A percentile compares a stretch with the other conserved stretches of the same genome.
phyloP scores from a whole-genome alignment of 2,329 filamentous ascomycete species.

The Tolypocladium ovalisporum region DNA sequence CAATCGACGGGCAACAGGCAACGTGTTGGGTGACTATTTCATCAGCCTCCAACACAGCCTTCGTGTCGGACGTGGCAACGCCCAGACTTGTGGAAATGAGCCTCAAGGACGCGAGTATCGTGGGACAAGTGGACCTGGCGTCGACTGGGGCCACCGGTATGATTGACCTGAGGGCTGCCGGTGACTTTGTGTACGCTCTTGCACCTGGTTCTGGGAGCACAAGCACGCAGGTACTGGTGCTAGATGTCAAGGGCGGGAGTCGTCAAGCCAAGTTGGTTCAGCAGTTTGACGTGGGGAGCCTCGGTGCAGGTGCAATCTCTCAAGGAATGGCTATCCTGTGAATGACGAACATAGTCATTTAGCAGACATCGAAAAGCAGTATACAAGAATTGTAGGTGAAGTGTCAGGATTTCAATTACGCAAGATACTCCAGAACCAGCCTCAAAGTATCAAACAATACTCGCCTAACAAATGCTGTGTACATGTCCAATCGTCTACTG shows the following conservation, averaged over 20 bases:
- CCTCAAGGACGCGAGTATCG: slow-evolving; percentile 33
- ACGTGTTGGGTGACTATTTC: slow-evolving; percentile 50
- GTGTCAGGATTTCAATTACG: too few species aligned
- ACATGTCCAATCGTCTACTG: too few species aligned
- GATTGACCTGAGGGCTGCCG: slow-evolving; percentile 41
- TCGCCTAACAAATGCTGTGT: too few species aligned
- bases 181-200: slow-evolving; percentile 47
- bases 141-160: slow-evolving; percentile 39
- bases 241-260: slow-evolving; percentile 2
- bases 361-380: too few species aligned
- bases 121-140: slow-evolving; percentile 28
- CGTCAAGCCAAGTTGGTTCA: slow-evolving; percentile 1
- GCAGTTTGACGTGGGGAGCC: slow-evolving; percentile 2
- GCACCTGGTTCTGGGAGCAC: slow-evolving; percentile 38
- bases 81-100: slow-evolving; percentile 49
- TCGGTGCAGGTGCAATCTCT: neutral
- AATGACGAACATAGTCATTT: too few species aligned
- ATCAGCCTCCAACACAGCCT: slow-evolving; percentile 35
- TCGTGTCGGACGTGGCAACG: slow-evolving; percentile 43
- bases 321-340: slow-evolving; percentile 5
- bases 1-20: slow-evolving; percentile 37
- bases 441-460: too few species aligned
- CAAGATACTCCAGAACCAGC: too few species aligned
- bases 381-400: too few species aligned
- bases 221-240: slow-evolving; percentile 24